Evolutionary conservation across 148 eudicot genomes (phyloP), one percentile per base, ranked within the genome.

Genomic region (Spergularia marina): DNA sequence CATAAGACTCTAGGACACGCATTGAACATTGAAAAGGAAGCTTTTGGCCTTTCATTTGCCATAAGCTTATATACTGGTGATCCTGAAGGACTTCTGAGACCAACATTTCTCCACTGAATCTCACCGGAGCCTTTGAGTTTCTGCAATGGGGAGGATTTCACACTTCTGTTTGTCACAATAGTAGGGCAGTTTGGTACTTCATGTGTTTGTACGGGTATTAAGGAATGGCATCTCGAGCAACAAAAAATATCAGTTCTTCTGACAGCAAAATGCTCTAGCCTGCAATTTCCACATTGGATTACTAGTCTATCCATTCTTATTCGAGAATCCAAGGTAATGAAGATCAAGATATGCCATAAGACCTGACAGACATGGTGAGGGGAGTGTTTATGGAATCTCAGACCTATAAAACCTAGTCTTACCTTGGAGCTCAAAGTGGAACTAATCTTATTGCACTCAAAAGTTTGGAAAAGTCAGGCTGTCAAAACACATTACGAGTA

Each of bases 231-330:
- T 57, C 71, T 74, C 4, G 81, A 68, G 79, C 87, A 85, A 15
- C 77, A 77, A 77, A 74, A 67, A 13, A 56, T 30, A 68, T 57
- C 61, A n/a, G 65, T 70, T 69, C 41, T 69, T 53, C 53, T 78
- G 70, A 68, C 68, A 10, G 73, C 77, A 40, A 71, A 75, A 23
- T 75, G 82, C 58, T 65, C 79, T 52, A 57, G 74, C 64, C 80
- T 81, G 74, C 83, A 81, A 77, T 76, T 60, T 72, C 73, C 65
- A 66, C 83, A 81, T 53, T 60, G 80, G 40, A 77, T 81, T 63
- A 70, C 60, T 72, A 73, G 67, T 25, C 68, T 55, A 16, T 73
- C 74, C 83, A 81, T 81, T 76, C 34, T 40, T 36, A 58, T 34
- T 58, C 36, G 60, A 52, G 20, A 16, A 57, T 59, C 39, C 66